Evolutionary conservation across 1,139 yeast genomes (phyloP).

Genomic region (Arxiozyma bovina): DNA sequence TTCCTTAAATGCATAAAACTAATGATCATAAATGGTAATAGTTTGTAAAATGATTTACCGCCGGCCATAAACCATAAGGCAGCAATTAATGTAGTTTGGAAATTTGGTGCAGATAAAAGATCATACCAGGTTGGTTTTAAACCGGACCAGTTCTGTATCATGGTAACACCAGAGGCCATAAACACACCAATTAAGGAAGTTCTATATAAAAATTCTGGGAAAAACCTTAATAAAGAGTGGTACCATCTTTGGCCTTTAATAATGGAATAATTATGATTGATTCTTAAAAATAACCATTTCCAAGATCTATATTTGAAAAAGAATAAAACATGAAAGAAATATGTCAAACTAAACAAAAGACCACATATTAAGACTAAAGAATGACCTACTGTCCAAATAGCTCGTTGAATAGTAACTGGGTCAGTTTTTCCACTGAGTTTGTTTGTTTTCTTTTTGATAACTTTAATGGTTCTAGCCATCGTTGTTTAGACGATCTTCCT

Average conservation of each 20-base stretch:
- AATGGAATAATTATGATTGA: conserved; percentile 16
- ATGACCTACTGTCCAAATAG: conserved; percentile 61
- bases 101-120: conserved; percentile 57
- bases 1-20: conserved; percentile 49
- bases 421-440: conserved; percentile 13
- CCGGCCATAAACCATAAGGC: conserved; percentile 55
- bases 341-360: conserved; percentile 39
- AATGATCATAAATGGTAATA: conserved; percentile 50
- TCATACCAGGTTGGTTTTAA: conserved; percentile 47
- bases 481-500: not conserved
- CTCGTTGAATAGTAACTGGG: conserved; percentile 32
- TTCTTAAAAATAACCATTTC: conserved; percentile 26
- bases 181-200: conserved; percentile 49
- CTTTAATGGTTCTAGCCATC: conserved; percentile 20
- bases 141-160: conserved; percentile 50
- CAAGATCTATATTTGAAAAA: conserved; percentile 29
- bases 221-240: conserved; percentile 37
- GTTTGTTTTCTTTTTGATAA: conserved; percentile 20
- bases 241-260: conserved; percentile 26
- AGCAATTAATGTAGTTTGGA: conserved; percentile 52
- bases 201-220: conserved; percentile 42
- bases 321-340: conserved; percentile 28
- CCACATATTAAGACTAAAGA: conserved; percentile 43
- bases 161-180: conserved; percentile 45
- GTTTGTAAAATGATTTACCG: conserved; percentile 50